Evolutionary conservation across 768 basidiomycete genomes (phyloP), one percentile per base, ranked within the genome.

Genomic region (Butyriboletus loyo): DNA sequence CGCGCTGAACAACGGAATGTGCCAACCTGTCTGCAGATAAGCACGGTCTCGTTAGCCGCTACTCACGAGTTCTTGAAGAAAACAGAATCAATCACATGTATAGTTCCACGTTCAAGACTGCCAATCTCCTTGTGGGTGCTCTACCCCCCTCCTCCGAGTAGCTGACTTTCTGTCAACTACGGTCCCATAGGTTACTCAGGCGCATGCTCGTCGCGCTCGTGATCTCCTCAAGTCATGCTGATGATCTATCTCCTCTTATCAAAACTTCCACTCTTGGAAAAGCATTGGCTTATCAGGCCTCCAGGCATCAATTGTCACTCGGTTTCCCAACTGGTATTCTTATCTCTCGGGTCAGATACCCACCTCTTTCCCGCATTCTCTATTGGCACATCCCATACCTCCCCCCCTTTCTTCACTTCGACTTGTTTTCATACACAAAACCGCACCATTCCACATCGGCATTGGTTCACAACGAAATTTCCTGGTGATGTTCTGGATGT

Each of bases 21-120:
- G 19, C 43, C 52, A 13, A 56, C 25, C 28, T 42, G 27, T 43
- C 32, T 49, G 11, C 60, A 86, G 89, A 91, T 63, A 88, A 87
- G 60, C 78, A 87, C 57, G 89, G 89, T 31, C 76, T 92, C 8
- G 87, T 90, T 42, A 87, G 82, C 65, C 81, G 83, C 35, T 89
- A 88, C 64, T 88, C 89, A 21, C 80, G 80, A 8, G 79, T 88
- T 21, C 78, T 91, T 13, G 85, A 86, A 51, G 76, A 81, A 57
- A 85, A 85, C 59, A 80, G 81, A 11, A 85, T 92, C 64, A 87
- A 89, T 70, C 87, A 89, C 64, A 86, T 91, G 81, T 91, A 90
- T 64, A 86, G 84, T 52, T 88, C 87, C 39, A 89, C 89, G n/a
- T 86, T 83, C 65, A 87, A 87, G 71, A 87, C 86, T 7, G 89